Evolutionary conservation across 2,329 filamentous ascomycete genomes (phyloP).

Genomic region (Drechslera avenae): DNA sequence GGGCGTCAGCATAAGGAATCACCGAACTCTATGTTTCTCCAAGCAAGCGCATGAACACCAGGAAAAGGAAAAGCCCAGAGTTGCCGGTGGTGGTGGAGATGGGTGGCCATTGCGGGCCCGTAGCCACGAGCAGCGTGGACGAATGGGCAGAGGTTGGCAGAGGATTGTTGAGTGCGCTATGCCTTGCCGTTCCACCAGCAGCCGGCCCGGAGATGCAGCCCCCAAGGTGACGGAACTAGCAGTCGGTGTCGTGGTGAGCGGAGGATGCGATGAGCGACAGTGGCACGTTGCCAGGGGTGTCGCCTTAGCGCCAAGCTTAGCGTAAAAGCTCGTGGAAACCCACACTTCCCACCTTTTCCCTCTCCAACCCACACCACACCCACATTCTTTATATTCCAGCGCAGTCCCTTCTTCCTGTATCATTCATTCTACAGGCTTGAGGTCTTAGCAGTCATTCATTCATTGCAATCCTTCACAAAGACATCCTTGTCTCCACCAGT

Average conservation of each 20-base stretch:
- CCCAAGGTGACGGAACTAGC: conserved; percentile 21
- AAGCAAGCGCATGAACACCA: not conserved
- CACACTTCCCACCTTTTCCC: conserved; percentile 9
- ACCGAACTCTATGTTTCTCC: too few relatives aligned
- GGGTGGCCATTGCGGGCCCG: conserved; percentile 1
- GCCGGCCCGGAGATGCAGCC: conserved; percentile 26
- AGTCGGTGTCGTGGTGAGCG: conserved; percentile 18
- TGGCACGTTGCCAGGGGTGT: conserved; percentile 25
- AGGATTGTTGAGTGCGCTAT: conserved; percentile 31
- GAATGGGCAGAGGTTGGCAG: not conserved
- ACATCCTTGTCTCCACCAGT: conserved; percentile 45
- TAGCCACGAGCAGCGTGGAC: not conserved
- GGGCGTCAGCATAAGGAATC: too few relatives aligned
- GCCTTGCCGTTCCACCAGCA: conserved; percentile 26
- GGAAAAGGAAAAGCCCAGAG: conserved; percentile 4
- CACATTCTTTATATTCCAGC: conserved; percentile 34
- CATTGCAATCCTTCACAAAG: conserved; percentile 28
- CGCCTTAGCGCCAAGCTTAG: conserved; percentile 4
- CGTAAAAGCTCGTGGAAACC: conserved; percentile 8
- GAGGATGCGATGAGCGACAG: conserved; percentile 25
- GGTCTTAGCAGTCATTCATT: conserved; percentile 44
- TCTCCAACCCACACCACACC: conserved; percentile 22
- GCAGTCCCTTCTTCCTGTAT: conserved; percentile 19
- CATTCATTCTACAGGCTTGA: conserved; percentile 46
- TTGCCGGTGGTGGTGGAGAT: conserved; percentile 1